Percentiles rank a stretch among this genome's conserved stretches.
These are phyloP conservation scores for Reutealis trisperma DNA, from an alignment of 345 rosid genomes.

Conservation along the genomic window DNA sequence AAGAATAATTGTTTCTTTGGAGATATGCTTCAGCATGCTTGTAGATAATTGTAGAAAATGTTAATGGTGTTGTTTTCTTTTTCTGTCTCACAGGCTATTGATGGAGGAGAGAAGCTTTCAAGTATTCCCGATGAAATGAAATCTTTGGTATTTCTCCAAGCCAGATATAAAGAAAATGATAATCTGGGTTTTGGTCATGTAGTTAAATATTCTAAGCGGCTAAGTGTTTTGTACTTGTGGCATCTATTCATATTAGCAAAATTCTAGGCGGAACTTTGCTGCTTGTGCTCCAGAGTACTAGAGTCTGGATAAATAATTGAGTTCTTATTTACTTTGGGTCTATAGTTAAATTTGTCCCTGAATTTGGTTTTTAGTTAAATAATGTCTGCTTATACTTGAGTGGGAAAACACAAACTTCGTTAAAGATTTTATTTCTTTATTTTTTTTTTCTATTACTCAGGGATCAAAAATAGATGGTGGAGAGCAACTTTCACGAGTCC, in stretches of 20 bases:
- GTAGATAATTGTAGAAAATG: background rate
- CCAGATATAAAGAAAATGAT: background rate
- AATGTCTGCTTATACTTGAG: background rate
- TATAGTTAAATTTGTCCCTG: background rate
- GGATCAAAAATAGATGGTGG: constrained; percentile 45
- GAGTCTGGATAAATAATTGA: background rate
- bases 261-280: background rate
- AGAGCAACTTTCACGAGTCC: constrained; percentile 48
- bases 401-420: background rate
- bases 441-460: constrained; percentile 38
- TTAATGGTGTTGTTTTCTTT: background rate
- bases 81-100: constrained; percentile 8
- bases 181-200: background rate
- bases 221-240: background rate
- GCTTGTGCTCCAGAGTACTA: background rate
- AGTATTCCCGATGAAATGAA: constrained; percentile 6
- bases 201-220: background rate
- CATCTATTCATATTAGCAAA: background rate
- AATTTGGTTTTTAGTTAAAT: background rate
- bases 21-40: background rate
- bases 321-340: background rate
- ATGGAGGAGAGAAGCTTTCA: constrained; percentile 14
- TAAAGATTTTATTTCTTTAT: background rate
- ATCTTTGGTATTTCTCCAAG: constrained; percentile 1
- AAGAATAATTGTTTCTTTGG: too few relatives aligned